Evolutionary conservation across 805 yeast genomes (phyloP).

Genomic region (Yamadazyma laniorum): DNA sequence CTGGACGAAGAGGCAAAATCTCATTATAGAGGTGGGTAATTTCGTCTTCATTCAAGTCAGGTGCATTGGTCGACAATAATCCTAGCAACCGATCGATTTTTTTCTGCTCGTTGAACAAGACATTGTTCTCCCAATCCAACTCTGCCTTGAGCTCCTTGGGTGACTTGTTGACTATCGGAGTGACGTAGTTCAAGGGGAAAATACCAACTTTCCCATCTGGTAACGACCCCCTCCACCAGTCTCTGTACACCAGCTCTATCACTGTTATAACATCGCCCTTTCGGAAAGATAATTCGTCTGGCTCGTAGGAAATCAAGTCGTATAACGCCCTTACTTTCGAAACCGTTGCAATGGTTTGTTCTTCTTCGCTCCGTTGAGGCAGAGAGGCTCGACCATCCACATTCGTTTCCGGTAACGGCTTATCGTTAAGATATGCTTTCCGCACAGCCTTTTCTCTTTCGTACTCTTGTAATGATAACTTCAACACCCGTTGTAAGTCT

Average conservation of each 20-base stretch:
- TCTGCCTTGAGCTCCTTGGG: constrained; percentile 57
- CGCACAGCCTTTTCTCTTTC: constrained; percentile 37
- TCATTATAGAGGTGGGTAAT: constrained; percentile 72
- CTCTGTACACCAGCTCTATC: constrained; percentile 81
- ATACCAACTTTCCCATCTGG: constrained; percentile 76
- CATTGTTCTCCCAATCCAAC: constrained; percentile 46
- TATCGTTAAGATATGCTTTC: constrained; percentile 24
- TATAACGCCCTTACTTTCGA: constrained; percentile 81
- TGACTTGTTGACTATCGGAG: constrained; percentile 68
- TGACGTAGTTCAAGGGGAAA: constrained; percentile 89
- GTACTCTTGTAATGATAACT: constrained; percentile 66
- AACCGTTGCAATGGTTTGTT: constrained; percentile 44
- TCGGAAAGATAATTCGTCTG: constrained; percentile 82
- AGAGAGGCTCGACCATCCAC: constrained; percentile 12
- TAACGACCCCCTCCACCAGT: constrained; percentile 94
- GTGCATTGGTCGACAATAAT: constrained; percentile 32
- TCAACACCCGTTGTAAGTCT: constrained; percentile 73
- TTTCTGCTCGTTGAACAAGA: constrained; percentile 48
- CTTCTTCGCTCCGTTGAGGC: not conserved
- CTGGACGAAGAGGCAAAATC: constrained; percentile 69
- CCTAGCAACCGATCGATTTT: constrained; percentile 72
- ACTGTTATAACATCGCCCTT: constrained; percentile 88
- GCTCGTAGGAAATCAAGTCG: constrained; percentile 73
- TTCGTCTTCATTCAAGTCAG: constrained; percentile 53
- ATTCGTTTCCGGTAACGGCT: constrained; percentile 36